Base-by-base conservation (phyloP, 345 rosid species). In the Eucalyptus marginata region DNA sequence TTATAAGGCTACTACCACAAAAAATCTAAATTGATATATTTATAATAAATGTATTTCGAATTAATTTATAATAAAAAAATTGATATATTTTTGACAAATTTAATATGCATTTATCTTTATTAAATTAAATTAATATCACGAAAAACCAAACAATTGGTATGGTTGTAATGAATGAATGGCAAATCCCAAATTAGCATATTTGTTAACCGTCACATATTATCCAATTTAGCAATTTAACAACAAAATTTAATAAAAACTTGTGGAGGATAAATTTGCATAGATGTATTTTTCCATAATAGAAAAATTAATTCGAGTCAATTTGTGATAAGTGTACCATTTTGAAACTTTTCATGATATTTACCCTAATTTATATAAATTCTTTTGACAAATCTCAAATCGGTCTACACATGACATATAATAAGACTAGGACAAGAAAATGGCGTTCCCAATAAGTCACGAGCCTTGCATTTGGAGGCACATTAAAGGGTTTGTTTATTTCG, bases 251-350 rank as follows among this genome's bases (percentile, higher is more conserved):
- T 56, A 2, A 1, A 24, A 24, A 0, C 1, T 56, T 4, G 0
- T 56, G 6, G 13, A 9, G 11, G 1, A 18, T 52, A 52, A 52
- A 52, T 52, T 3, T 52, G 25, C 0, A 18, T 1, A 7, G 0
- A 52, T 9, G 1, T 56, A 56, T 2, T 56, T 56, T 52, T 18
- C 0, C 0, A 0, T 20, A 52, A 20, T 7, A 52, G 3, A 52
- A 20, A 54, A 7, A 20, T 54, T 8, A 4, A 20, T 56, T 22
- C 8, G 1, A 0, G 6, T 4, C 2, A 22, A 54, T 56, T 56
- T 56, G 5, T 56, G 3, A 24, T 0, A 2, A 1, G 2, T 56
- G 5, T 0, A 22, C 0, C 0, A 8, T 0, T 56, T 22, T 22
- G 0, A 0, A 24, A 24, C 27, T 56, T 56, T 56, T 24, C 3